These are phyloP conservation scores for Wickerhamiella australiensis DNA, from an alignment of 805 yeast genomes.

Conservation along the genomic window DNA sequence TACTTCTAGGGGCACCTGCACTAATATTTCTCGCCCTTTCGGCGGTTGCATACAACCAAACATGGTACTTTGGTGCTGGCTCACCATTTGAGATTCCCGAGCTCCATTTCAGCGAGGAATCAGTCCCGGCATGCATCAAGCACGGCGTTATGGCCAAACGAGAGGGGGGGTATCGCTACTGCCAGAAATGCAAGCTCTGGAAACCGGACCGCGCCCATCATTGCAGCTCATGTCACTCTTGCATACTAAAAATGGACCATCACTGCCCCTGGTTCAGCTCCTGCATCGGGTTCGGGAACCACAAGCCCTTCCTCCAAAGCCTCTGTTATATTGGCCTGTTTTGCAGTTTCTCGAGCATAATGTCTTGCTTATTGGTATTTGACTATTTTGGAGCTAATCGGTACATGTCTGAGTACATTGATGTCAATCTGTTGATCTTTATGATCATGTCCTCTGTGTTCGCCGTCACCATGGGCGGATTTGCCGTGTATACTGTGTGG, in stretches of 20 bases:
- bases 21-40: slow-evolving; percentile 16
- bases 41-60: slow-evolving; percentile 1
- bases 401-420: slow-evolving; percentile 33
- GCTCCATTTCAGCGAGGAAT: slow-evolving; percentile 21
- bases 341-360: slow-evolving; percentile 3
- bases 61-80: slow-evolving; percentile 29
- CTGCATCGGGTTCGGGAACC: slow-evolving; percentile 75
- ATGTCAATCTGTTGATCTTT: slow-evolving; percentile 49
- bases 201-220: slow-evolving; percentile 37
- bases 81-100: slow-evolving; percentile 26
- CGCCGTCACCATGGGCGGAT: slow-evolving; percentile 43
- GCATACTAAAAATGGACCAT: slow-evolving; percentile 45
- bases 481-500: slow-evolving; percentile 39
- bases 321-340: slow-evolving; percentile 43
- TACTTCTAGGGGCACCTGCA: slow-evolving; percentile 1
- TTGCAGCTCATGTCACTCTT: slow-evolving; percentile 31
- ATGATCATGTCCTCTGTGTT: slow-evolving; percentile 43
- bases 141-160: slow-evolving; percentile 30
- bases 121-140: slow-evolving; percentile 23
- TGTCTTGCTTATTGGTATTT: slow-evolving; percentile 26
- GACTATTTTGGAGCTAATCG: slow-evolving; percentile 16
- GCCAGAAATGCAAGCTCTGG: slow-evolving; percentile 33
- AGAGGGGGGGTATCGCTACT: slow-evolving; percentile 32
- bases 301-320: slow-evolving; percentile 68
- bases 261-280: slow-evolving; percentile 85